Evolutionary conservation across 352 stramenopile species (phyloP).

Genomic region (Aphanomyces cochlioides): DNA sequence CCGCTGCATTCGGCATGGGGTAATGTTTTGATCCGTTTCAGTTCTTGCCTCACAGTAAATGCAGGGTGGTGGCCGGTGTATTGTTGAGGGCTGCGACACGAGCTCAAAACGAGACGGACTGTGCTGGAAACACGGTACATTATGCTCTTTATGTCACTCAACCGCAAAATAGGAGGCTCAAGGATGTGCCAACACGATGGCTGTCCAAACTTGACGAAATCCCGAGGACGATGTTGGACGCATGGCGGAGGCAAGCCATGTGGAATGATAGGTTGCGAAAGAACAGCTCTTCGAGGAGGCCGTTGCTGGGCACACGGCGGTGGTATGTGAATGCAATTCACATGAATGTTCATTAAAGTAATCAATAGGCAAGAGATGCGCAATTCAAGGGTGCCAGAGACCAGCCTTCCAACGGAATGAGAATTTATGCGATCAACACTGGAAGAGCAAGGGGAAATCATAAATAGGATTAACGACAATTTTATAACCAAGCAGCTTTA

Average conservation of each 20-base stretch:
- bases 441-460: background rate
- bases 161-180: constrained; percentile 46
- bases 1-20: background rate
- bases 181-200: constrained; percentile 62
- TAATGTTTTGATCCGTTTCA: background rate
- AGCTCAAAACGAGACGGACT: background rate
- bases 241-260: constrained; percentile 69
- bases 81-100: background rate
- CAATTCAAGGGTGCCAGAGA: constrained; percentile 45
- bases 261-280: constrained; percentile 52
- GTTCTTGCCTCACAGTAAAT: background rate
- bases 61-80: background rate
- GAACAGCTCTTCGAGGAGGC: constrained; percentile 67
- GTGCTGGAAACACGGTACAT: constrained; percentile 11
- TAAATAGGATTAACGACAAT: no score
- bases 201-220: constrained; percentile 71
- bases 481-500: no score
- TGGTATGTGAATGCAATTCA: constrained; percentile 38
- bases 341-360: background rate
- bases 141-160: no score
- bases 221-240: constrained; percentile 72
- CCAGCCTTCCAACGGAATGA: constrained; percentile 49
- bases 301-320: constrained; percentile 77
- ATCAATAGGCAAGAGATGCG: constrained; percentile 46
- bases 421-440: constrained; percentile 45